These are phyloP conservation scores for Trametes gibbosa DNA, from an alignment of 768 basidiomycete species.

Conservation along the genomic window DNA sequence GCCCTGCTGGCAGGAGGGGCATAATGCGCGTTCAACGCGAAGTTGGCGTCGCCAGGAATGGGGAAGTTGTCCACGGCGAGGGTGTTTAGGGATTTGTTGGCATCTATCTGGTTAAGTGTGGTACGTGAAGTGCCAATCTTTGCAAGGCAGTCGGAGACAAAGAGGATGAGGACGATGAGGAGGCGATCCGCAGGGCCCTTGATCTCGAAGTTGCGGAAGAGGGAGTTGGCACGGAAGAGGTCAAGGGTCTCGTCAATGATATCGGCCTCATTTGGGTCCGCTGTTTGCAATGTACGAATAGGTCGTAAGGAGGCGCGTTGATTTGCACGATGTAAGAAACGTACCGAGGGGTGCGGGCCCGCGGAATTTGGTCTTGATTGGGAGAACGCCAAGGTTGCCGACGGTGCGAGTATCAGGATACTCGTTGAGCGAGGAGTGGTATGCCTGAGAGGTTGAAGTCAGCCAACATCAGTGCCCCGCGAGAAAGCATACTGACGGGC, in stretches of 20 bases:
- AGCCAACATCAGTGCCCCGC: not conserved
- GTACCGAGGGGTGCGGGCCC: constrained; percentile 86
- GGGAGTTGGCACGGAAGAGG: constrained; percentile 97
- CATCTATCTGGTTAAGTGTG: constrained; percentile 76
- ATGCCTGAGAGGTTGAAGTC: constrained; percentile 59
- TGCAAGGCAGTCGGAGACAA: constrained; percentile 93
- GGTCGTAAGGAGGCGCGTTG: no score
- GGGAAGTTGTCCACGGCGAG: constrained; percentile 92
- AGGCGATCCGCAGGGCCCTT: constrained; percentile 95
- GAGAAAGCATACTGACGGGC: constrained; percentile 19
- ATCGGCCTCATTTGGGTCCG: constrained; percentile 75
- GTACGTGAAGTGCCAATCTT: constrained; percentile 77
- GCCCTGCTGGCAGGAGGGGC: constrained; percentile 70
- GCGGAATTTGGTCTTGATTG: constrained; percentile 87
- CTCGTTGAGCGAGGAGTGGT: constrained; percentile 93
- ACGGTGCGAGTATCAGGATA: constrained; percentile 76
- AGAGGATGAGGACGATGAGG: constrained; percentile 96
- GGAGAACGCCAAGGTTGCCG: constrained; percentile 87
- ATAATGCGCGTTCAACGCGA: constrained; percentile 91
- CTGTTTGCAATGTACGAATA: constrained; percentile 38
- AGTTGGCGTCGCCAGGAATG: constrained; percentile 94
- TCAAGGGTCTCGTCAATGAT: constrained; percentile 96
- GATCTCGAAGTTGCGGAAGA: constrained; percentile 99
- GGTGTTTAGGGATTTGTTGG: constrained; percentile 83
- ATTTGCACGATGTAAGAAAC: not conserved